Evolutionary conservation across 768 basidiomycete species (phyloP).

Genomic region (Clavaria fumosa): DNA sequence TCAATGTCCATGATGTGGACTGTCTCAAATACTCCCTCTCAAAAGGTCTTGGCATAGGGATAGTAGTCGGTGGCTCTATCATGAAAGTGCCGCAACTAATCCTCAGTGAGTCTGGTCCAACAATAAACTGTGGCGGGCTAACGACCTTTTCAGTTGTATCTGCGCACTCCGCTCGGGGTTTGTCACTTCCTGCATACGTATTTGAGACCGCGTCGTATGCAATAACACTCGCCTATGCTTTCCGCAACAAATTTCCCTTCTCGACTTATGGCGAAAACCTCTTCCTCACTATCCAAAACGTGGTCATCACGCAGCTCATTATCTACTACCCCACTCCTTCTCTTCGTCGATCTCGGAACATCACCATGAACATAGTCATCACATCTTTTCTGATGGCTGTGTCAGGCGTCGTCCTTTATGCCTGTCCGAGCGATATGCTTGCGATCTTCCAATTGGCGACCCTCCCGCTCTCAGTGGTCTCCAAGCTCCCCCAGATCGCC

Average conservation of each 20-base stretch:
- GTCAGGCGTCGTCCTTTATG: conserved; percentile 29
- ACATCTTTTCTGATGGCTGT: conserved; percentile 17
- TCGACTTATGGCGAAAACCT: conserved; percentile 96
- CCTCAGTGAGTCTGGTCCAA: conserved; percentile 40
- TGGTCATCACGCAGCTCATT: conserved; percentile 79
- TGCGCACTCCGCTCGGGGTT: conserved; percentile 67
- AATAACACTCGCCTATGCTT: conserved; percentile 80
- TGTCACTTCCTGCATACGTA: conserved; percentile 74
- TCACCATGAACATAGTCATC: conserved; percentile 20
- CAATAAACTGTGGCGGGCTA: not conserved
- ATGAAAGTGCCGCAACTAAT: conserved; percentile 95
- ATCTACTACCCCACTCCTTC: conserved; percentile 31
- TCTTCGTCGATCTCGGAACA: conserved; percentile 12
- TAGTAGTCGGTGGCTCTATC: conserved; percentile 83
- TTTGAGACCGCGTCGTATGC: conserved; percentile 87
- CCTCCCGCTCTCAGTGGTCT: conserved; percentile 81
- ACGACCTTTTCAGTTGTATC: conserved; percentile 42
- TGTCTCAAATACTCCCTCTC: conserved; percentile 89
- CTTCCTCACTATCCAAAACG: conserved; percentile 83
- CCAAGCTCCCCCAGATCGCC: conserved; percentile 87
- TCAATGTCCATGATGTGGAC: conserved; percentile 56
- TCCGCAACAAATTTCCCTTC: conserved; percentile 78
- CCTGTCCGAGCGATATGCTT: conserved; percentile 34
- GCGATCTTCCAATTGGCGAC: conserved; percentile 69
- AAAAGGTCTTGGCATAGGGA: conserved; percentile 84